Evolutionary conservation across 2,329 filamentous ascomycete species (phyloP), one percentile per base, ranked within the genome.

Genomic region (Calonectria hawksworthii): DNA sequence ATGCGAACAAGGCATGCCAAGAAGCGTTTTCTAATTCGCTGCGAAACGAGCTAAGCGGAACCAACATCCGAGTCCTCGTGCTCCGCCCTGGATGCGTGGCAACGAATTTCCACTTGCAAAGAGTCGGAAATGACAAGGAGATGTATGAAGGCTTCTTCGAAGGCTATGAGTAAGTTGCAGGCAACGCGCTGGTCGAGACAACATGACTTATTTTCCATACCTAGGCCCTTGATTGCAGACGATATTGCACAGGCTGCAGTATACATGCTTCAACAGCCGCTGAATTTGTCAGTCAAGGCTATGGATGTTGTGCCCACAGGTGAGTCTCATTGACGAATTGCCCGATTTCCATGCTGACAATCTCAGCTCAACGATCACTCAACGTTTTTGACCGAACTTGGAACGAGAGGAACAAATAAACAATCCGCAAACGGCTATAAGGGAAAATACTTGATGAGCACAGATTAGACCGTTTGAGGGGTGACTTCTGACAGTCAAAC

Each of bases 51-150:
- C 51, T 67, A 2, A 51, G 38, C 0, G 69, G 74, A 2, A 70
- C 76, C 1, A 64, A 77, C 1, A 78, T 78, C 0, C 38, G 52
- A 1, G 75, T 77, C 4, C 36, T 78, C 9, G 66, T 70, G 10
- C 18, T 77, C 6, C 68, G 76, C 0, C 76, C 74, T 2, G 76
- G 75, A 2, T 73, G 70, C 13, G 75, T 77, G 1, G 63, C 51
- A 9, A 78, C 76, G 0, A 59, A 76, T 21, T 78, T 78, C 9
- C 76, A 78, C 47, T 41, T 74, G 2, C 75, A 74, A n/a, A 18
- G 76, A 1, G 72, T 78, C 0, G 54, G 66, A 6, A 70, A 76
- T 23, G 71, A 75, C 21, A 47, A 74, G 6, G 67, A 38, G 13
- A 66, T 54, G 11, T 68, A 70, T 32, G 44, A 76, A n/a, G 56